phyloP scores from a whole-genome alignment of 2,329 filamentous ascomycete species.

The Hirsutella minnesotensis region DNA sequence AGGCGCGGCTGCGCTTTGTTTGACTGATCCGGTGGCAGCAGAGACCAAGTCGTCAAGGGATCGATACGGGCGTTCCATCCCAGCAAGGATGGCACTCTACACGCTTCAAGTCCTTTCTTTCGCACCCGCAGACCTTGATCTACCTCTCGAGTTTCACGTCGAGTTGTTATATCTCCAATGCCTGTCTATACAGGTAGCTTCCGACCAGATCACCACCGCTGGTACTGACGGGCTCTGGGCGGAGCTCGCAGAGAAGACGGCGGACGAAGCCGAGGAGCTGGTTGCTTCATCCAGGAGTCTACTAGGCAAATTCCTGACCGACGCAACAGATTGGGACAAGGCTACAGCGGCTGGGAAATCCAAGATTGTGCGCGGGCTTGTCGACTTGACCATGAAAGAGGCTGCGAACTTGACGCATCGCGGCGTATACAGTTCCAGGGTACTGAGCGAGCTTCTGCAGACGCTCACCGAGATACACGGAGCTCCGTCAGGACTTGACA shows the following conservation, averaged over 20 bases:
- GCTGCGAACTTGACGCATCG: constrained; percentile 28
- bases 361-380: constrained; percentile 28
- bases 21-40: constrained; percentile 5
- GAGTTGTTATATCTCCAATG: constrained; percentile 40
- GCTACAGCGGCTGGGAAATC: constrained; percentile 17
- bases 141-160: constrained; percentile 30
- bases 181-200: constrained; percentile 37
- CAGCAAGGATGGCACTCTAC: constrained; percentile 67
- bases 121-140: constrained; percentile 22
- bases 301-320: constrained; percentile 20
- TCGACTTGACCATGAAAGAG: constrained; percentile 31
- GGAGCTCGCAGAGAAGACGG: constrained; percentile 21
- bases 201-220: constrained; percentile 39
- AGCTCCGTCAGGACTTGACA: constrained; percentile 30
- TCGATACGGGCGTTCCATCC: constrained; percentile 55
- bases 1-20: constrained; percentile 53
- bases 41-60: constrained; percentile 40
- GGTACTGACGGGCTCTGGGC: constrained; percentile 35
- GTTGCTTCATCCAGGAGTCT: constrained; percentile 26
- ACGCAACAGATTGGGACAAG: constrained; percentile 26
- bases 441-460: constrained; percentile 37
- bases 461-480: constrained; percentile 34
- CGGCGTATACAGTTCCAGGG: constrained; percentile 40
- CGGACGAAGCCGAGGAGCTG: constrained; percentile 30
- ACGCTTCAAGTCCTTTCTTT: constrained; percentile 43